Evolutionary conservation across 2,329 filamentous ascomycete genomes (phyloP).

Genomic region (Epichloe sylvatica): DNA sequence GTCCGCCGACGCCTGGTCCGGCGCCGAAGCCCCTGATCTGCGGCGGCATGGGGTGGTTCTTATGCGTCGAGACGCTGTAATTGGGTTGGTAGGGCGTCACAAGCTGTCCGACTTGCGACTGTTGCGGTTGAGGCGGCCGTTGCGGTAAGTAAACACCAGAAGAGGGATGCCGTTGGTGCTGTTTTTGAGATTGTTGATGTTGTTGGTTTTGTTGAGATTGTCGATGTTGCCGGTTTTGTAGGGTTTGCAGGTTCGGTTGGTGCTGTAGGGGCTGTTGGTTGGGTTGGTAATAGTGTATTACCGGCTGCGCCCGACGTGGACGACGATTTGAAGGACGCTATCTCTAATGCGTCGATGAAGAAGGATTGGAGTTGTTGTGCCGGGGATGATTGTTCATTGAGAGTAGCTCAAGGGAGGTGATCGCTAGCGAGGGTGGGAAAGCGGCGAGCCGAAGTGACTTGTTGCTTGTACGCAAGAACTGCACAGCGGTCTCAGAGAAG

Average conservation of each 20-base stretch:
- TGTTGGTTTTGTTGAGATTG: no score
- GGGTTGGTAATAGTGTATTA: no score
- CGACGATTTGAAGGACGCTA: conserved; percentile 1
- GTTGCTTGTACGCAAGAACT: neutral
- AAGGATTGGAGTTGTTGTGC: conserved; percentile 6
- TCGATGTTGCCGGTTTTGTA: neutral
- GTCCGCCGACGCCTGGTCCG: conserved; percentile 23
- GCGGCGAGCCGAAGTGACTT: neutral
- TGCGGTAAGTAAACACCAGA: neutral
- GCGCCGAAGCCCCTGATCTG: conserved; percentile 25
- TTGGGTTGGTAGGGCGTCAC: neutral
- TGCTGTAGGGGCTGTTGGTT: neutral
- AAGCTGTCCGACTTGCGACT: neutral
- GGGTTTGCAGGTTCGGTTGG: neutral
- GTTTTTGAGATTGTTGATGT: neutral
- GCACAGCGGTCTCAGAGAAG: neutral
- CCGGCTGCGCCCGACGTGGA: neutral
- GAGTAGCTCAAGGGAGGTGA: neutral
- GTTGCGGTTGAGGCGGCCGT: neutral
- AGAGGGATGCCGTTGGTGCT: neutral
- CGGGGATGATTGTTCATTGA: conserved; percentile 11
- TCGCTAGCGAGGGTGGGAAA: neutral
- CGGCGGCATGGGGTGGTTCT: conserved; percentile 19
- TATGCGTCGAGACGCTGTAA: neutral
- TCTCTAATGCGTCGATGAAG: conserved; percentile 18